These are phyloP conservation scores for Aspergillus fischeri DNA, from an alignment of 2,329 filamentous ascomycete genomes.

Conservation along the genomic window DNA sequence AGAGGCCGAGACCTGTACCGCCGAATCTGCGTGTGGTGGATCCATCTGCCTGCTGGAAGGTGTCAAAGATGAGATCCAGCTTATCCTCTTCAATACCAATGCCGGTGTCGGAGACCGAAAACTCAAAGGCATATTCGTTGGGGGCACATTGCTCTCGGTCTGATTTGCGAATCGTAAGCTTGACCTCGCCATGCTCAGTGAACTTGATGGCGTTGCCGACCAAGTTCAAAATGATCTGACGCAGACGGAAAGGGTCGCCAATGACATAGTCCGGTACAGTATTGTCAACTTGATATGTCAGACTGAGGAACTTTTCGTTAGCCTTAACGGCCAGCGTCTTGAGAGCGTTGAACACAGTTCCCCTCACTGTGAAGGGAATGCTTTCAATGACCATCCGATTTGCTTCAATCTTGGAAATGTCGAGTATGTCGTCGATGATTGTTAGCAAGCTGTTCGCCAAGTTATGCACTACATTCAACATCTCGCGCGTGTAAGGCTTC, in stretches of 20 bases:
- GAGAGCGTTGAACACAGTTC: constrained; percentile 93
- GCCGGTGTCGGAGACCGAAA: constrained; percentile 91
- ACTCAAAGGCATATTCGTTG: constrained; percentile 89
- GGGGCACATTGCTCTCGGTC: constrained; percentile 61
- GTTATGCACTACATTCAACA: constrained; percentile 97
- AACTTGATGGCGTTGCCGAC: constrained; percentile 99
- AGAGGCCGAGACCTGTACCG: constrained; percentile 87
- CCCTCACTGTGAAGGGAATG: constrained; percentile 90
- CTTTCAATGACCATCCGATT: constrained; percentile 98
- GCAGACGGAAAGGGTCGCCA: constrained; percentile 90
- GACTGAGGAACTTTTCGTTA: constrained; percentile 88
- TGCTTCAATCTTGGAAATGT: constrained; percentile 78
- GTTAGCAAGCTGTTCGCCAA: constrained; percentile 92
- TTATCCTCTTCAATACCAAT: constrained; percentile 96
- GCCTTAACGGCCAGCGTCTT: constrained; percentile 97
- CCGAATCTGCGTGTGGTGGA: constrained; percentile 96
- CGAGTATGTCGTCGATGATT: constrained; percentile 80
- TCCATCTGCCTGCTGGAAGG: constrained; percentile 96
- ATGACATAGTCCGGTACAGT: constrained; percentile 93
- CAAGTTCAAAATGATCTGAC: constrained; percentile 94
- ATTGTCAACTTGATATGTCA: constrained; percentile 90
- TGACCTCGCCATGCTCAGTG: constrained; percentile 93
- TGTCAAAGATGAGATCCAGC: constrained; percentile 95
- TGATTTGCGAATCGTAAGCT: constrained; percentile 78
- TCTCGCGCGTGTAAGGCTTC: constrained; percentile 92